A percentile compares a stretch with the other conserved stretches of the same genome.
These are phyloP conservation scores for Nakazawaea anatomiae DNA, from an alignment of 805 yeast species.

Conservation along the genomic window DNA sequence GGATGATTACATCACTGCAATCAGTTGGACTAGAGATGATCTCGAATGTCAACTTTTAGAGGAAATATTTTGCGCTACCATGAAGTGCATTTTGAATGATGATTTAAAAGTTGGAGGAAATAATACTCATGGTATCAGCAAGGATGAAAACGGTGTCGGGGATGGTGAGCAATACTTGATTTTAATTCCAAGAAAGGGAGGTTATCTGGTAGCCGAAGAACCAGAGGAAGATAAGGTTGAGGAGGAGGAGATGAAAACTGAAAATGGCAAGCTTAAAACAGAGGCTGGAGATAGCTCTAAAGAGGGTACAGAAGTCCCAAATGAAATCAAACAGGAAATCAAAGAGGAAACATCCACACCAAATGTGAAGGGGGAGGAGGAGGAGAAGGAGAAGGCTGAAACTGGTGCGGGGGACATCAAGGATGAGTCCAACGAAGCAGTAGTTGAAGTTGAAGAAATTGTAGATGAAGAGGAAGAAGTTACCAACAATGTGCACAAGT, in stretches of 20 bases:
- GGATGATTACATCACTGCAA: conserved; percentile 65
- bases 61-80: conserved; percentile 63
- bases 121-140: conserved; percentile 13
- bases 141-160: conserved; percentile 14
- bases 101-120: conserved; percentile 28
- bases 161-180: conserved; percentile 12
- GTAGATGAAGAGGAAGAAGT: conserved; percentile 25
- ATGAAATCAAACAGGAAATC: conserved; percentile 16
- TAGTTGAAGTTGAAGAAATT: conserved; percentile 18
- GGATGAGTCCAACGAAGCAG: conserved; percentile 14
- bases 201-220: conserved; percentile 18
- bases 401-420: conserved; percentile 16
- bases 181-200: conserved; percentile 10
- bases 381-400: conserved; percentile 19
- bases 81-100: conserved; percentile 47
- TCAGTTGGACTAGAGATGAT: conserved; percentile 40
- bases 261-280: not conserved
- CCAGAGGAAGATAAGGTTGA: conserved; percentile 16
- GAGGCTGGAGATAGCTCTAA: not conserved
- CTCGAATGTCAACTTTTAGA: conserved; percentile 48
- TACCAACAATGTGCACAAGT: conserved; percentile 37
- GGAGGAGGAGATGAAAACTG: conserved; percentile 16
- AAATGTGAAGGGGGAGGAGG: conserved; percentile 20
- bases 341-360: conserved; percentile 15
- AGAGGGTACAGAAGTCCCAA: conserved; percentile 8